Evolutionary conservation across 371 early-diverging fungal genomes (phyloP).

Genomic region (Ordospora pajunii): DNA sequence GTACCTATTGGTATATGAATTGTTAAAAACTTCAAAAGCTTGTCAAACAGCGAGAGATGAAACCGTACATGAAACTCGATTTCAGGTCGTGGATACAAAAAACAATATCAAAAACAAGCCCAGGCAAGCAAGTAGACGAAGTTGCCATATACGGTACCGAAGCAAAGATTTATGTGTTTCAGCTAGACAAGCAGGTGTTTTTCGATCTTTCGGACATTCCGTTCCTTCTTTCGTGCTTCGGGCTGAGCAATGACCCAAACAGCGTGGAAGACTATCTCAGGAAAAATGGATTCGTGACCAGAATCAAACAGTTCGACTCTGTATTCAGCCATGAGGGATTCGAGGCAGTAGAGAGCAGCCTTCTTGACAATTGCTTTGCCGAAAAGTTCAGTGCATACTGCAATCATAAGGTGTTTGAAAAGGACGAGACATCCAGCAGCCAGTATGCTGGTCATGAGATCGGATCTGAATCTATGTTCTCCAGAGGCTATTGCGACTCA

Average conservation of each 20-base stretch:
- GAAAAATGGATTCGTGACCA: background rate
- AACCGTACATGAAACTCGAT: background rate
- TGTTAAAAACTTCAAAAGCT: background rate
- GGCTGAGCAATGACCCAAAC: background rate
- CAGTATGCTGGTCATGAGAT: background rate
- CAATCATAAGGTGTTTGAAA: no score
- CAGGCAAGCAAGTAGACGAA: background rate
- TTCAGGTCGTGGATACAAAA: background rate
- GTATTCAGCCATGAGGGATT: background rate
- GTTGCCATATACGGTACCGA: background rate
- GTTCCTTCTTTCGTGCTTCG: background rate
- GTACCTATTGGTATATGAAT: background rate
- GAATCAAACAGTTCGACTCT: background rate
- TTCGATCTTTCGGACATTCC: background rate
- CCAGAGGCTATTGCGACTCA: background rate
- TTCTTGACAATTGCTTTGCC: background rate
- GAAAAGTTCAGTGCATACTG: background rate
- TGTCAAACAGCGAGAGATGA: constrained; percentile 2
- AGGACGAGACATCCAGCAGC: no score
- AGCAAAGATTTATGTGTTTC: background rate
- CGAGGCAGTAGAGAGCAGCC: background rate
- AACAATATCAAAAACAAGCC: background rate
- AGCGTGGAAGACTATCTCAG: background rate
- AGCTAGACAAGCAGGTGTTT: background rate
- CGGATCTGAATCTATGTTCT: background rate